Conservation (phyloP, 2,329 filamentous ascomycete genomes). For the Aureobasidium pullulans region DNA sequence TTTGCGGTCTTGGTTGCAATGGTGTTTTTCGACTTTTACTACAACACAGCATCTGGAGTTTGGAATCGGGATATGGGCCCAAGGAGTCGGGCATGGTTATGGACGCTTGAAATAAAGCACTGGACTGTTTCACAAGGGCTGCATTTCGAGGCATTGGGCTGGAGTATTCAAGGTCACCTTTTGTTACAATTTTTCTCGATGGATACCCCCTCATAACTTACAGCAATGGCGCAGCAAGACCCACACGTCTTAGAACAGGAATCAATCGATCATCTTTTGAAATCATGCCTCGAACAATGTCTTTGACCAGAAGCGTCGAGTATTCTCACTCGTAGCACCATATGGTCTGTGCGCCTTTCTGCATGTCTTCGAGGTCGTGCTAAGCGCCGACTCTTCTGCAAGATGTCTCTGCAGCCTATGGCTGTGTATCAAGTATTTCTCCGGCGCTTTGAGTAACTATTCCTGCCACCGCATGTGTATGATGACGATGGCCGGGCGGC, state of each 20-base stretch:
- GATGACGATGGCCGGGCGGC: conserved; percentile 7
- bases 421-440: background rate
- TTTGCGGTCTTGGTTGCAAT: background rate
- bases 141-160: conserved; percentile 7
- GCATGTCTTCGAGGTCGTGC: background rate
- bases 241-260: background rate
- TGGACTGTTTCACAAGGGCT: background rate
- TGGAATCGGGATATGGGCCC: background rate
- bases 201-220: background rate
- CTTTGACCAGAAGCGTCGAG: background rate
- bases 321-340: background rate
- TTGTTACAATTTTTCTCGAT: background rate
- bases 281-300: background rate
- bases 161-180: conserved; percentile 6
- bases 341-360: background rate
- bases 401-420: conserved; percentile 9
- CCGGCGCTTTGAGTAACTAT: background rate
- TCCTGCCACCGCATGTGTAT: background rate
- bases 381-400: conserved; percentile 12
- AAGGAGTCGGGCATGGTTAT: background rate
- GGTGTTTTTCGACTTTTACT: conserved; percentile 7
- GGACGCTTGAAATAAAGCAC: background rate
- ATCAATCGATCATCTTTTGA: background rate
- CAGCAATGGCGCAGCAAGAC: background rate
- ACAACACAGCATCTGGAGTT: background rate